Evolutionary conservation across 164 flowering plant genomes (phyloP).

Genomic region (Liriodendron chinense): DNA sequence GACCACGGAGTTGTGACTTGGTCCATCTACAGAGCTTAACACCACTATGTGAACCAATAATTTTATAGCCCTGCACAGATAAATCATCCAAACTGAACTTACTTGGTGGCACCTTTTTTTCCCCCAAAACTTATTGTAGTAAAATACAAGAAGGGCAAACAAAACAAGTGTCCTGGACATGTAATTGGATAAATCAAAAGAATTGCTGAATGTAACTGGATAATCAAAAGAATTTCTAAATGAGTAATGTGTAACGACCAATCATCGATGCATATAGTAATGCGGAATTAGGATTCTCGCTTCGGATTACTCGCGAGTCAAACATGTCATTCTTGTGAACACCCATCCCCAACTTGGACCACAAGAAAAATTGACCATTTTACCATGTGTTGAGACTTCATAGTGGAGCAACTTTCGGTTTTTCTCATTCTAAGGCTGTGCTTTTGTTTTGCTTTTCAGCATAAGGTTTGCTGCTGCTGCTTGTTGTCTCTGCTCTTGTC

Average conservation of each 20-base stretch:
- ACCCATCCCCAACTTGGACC: too few species aligned
- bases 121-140: not conserved
- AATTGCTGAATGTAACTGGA: too few species aligned
- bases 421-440: too few species aligned
- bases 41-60: constrained; percentile 98
- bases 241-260: not conserved
- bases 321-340: not conserved
- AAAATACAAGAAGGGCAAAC: not conserved
- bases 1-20: constrained; percentile 96
- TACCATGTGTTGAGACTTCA: too few species aligned
- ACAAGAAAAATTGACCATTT: too few species aligned
- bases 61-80: constrained; percentile 84
- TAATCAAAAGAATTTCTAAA: not conserved
- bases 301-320: not conserved
- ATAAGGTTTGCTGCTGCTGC: too few species aligned
- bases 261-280: too few species aligned
- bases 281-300: too few species aligned
- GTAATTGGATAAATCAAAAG: not conserved
- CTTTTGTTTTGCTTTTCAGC: too few species aligned
- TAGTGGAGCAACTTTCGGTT: too few species aligned
- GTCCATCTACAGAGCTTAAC: constrained; percentile 98
- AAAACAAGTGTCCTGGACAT: not conserved
- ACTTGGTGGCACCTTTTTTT: not conserved
- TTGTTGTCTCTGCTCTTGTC: too few species aligned
- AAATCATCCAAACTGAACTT: constrained; percentile 1